Base-by-base conservation (phyloP, 1,284 basidiomycete species). In the Rhodotorula mucilaginosa region DNA sequence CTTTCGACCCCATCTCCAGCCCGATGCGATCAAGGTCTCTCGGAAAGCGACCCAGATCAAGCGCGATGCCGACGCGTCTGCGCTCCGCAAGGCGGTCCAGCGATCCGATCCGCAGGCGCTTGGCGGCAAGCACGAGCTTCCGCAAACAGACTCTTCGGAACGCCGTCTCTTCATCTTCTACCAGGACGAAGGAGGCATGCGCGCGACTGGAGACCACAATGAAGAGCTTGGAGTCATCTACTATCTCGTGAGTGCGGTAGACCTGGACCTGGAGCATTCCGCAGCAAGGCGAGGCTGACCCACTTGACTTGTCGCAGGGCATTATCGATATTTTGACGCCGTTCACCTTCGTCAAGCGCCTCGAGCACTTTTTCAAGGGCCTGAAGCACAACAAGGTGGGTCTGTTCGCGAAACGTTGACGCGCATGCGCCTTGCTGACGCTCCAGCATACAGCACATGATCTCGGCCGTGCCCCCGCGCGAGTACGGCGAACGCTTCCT, bases 271-370 rank as follows among this genome's bases (percentile, higher is more conserved):
- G 39, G 21, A n/a, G 49, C 6, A 26, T 18, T 4, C 18, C 51
- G 18, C 18, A 5, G 29, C 3, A 2, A 18, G 6, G 3, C 8
- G 5, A 13, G 4, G 5, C 57, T 68, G 16, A 23, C 21, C 5
- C 13, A 26, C 13, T 12, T 15, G 12, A 21, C 26, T 19, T 49
- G 21, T 2, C 16, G 48, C 84, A 96, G 26, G 93, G 93, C 39
- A 87, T 97, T 61, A 97, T 97, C 78, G 94, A 97, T 81, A 96
- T 96, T 77, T 83, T 94, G 73, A 98, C 96, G 46, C 94, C 93
- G 10, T 99, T 93, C 81, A 88, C 85, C 48, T 78, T 82, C 23
- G 79, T 87, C 73, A 99, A 99, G 86, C 88, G 88, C 79, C 76
- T 90, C 52, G 97, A 99, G 82, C 89, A 93, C 80, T 84, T 91